phyloP scores from a whole-genome alignment of 31 red algal species.

The Asparagopsis taxiformis region DNA sequence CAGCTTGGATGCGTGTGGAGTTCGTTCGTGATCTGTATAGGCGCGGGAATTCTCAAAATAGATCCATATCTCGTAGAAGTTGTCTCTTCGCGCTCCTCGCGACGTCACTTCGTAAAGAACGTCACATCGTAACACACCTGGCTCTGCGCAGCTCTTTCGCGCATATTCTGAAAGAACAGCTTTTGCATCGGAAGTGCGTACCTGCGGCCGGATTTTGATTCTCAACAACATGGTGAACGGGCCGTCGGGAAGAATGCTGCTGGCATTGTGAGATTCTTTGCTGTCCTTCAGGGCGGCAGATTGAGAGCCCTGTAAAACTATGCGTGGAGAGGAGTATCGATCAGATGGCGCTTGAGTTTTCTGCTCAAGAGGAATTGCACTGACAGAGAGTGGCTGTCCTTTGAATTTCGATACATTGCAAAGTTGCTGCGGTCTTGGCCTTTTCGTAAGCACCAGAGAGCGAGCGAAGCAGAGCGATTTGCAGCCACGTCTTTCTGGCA shows the following conservation, averaged over 20 bases:
- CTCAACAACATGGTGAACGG: constrained; percentile 21
- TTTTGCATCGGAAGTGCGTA: constrained; percentile 18
- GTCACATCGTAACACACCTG: constrained; percentile 63
- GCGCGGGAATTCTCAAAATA: constrained; percentile 30
- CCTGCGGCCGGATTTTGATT: constrained; percentile 15
- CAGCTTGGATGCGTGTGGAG: constrained; percentile 53
- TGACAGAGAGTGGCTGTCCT: background rate
- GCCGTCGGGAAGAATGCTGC: constrained; percentile 9
- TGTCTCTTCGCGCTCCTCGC: constrained; percentile 21
- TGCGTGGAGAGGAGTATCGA: background rate
- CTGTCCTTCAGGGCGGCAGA: background rate
- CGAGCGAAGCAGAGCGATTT: constrained; percentile 8
- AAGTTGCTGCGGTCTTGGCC: background rate
- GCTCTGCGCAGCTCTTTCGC: constrained; percentile 44
- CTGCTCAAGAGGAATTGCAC: background rate
- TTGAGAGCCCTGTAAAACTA: background rate
- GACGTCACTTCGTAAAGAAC: constrained; percentile 50
- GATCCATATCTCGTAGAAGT: constrained; percentile 63
- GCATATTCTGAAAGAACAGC: constrained; percentile 62
- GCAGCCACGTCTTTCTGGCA: constrained; percentile 39
- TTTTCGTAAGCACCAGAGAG: background rate
- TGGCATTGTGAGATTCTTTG: background rate
- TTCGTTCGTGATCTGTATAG: constrained; percentile 52
- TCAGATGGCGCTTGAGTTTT: background rate
- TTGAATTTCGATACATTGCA: background rate